Base-by-base conservation (phyloP, 2,329 filamentous ascomycete genomes). In the Calonectria naviculata region DNA sequence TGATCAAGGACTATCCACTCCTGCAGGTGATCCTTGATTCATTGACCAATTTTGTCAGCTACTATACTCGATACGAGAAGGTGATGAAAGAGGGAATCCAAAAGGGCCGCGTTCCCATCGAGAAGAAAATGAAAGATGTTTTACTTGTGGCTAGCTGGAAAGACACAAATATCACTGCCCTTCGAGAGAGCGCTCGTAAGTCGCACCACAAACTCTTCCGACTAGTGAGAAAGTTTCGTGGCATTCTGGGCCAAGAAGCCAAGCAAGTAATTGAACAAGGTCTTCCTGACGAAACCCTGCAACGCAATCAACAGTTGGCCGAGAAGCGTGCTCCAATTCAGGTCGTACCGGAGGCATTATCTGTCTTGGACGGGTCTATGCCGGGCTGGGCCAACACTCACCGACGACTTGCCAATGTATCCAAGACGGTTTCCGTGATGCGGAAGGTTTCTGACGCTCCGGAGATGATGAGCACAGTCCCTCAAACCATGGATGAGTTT, bases 121-220 rank as follows among this genome's bases (percentile, higher is more conserved):
- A 98, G 81, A 98, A 95, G 83, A 92, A 95, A 68, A 94, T 98
- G 89, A 96, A 93, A 80, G 94, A 98, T 76, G 92, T 98, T n/a
- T 89, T 99, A 19, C 91, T 97, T 64, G 86, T 99, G 77, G 95
- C 95, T 9, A 98, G 95, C 82, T 99, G 97, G 97, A 98, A 97
- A 81, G 97, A 99, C 77, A 98, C 94, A 26, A 99, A 98, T 78
- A 97, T 99, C 72, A 93, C 93, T 58, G 94, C 95, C 1, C 86
- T 99, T 19, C 91, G 93, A 75, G 95, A 98, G 79, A 98, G 96
- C 82, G 95, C 97, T 1, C 93, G 93, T 77, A 93, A 93, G 71
- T 98, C 95, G 24, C 97, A 99, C 80, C 91, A 93, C 78, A 98
- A 98, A 82, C 89, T 99, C 2, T 98, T 98, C 85, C 94, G 94